Base-by-base conservation (phyloP, 371 early-diverging fungal species). In the Syncephalastrum contaminatum region DNA sequence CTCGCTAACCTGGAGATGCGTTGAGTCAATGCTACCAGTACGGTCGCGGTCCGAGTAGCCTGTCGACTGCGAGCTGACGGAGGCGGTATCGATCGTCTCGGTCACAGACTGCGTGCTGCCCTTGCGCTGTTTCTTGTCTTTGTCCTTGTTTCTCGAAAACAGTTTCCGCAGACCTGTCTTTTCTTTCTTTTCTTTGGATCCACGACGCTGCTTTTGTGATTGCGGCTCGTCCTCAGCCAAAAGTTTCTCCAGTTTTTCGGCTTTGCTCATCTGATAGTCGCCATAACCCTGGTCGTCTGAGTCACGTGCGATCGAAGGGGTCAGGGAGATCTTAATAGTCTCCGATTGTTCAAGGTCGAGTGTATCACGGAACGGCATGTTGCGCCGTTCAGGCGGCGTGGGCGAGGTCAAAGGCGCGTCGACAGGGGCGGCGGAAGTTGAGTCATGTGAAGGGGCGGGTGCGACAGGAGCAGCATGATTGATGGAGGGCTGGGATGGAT, bases 291-390 rank as follows among this genome's bases (percentile, higher is more conserved):
- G 44, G 24, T 62, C 60, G 20, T 68, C 62, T 8, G 41, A 59
- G 60, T 49, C 73, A 19, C 69, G 67, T 0, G 79, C 79, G 55
- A 75, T 70, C 5, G 61, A 60, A 3, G 79, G 79, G 16, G 79
- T 79, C 2, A 79, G 64, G 8, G 79, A 79, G 27, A 73, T 69
- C 48, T 75, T 75, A 44, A 75, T 75, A 0, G 79, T 78, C 39
- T 78, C 79, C 6, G 69, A 50, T 10, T 58, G 61, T 44, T 70
- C 69, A 2, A 67, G 56, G 39, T 69, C 64, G 25, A 46, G 45
- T 22, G 49, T 60, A 30, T 53, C 46, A 51, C 66, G 15, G 53
- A 39, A 45, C 13, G 54, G 16, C 58, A 58, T 42, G 22, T 43
- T 58, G 16, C 36, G 50, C 19, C 48, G 36, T 30, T 30, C 36